These are phyloP conservation scores for Tricholoma terreum DNA, from an alignment of 768 basidiomycete species.

Conservation along the genomic window DNA sequence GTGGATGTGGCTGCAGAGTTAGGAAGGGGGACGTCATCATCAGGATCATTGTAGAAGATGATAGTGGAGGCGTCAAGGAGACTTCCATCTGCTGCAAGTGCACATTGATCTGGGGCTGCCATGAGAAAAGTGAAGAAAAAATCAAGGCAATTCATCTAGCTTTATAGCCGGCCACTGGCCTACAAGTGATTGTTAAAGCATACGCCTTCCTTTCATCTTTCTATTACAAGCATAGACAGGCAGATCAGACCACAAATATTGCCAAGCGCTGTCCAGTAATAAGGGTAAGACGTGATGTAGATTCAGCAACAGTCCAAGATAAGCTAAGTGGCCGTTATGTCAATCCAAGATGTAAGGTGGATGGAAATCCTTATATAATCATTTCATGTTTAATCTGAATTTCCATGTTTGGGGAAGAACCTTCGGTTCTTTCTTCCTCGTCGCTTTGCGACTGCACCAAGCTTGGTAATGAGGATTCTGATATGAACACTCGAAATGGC, in stretches of 20 bases:
- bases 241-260: background rate
- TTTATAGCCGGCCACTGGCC: background rate
- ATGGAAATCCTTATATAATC: too few relatives aligned
- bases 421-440: too few relatives aligned
- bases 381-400: too few relatives aligned
- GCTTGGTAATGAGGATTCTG: too few relatives aligned
- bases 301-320: background rate
- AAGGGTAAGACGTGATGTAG: too few relatives aligned
- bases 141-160: background rate
- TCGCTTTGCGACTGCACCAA: too few relatives aligned
- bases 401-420: too few relatives aligned
- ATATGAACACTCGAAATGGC: too few relatives aligned
- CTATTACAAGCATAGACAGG: background rate
- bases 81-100: slow-evolving; percentile 1
- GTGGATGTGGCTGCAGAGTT: background rate
- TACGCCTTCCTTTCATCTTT: background rate
- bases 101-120: too few relatives aligned
- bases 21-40: background rate
- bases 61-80: background rate
- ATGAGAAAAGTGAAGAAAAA: background rate
- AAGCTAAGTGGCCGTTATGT: too few relatives aligned
- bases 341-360: too few relatives aligned
- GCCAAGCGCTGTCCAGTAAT: background rate
- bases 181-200: background rate
- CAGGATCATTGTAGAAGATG: background rate